A percentile compares a stretch with the other conserved stretches of the same genome.
Evolutionary conservation across 2,329 filamentous ascomycete genomes (phyloP).

Genomic region (Plenodomus biglobosus): DNA sequence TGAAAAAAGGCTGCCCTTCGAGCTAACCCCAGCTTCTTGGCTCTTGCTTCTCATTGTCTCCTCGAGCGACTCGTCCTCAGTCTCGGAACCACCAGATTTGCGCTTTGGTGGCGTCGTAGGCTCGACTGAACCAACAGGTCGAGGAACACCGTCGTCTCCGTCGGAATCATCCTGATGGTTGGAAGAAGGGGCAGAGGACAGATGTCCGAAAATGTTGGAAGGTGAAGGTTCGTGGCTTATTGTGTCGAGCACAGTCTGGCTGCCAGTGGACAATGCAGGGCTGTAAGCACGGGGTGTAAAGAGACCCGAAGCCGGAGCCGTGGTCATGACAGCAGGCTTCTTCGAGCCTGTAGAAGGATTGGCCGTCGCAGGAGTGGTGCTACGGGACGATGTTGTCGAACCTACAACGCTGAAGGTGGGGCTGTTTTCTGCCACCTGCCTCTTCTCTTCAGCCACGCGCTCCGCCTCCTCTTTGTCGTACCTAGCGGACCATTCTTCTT

Average conservation of each 20-base stretch:
- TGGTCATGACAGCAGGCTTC: slow-evolving; percentile 25
- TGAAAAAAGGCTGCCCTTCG: slow-evolving; percentile 27
- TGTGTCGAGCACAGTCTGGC: slow-evolving; percentile 37
- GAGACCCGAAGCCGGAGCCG: slow-evolving; percentile 27
- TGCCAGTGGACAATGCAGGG: slow-evolving; percentile 35
- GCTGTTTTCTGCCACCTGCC: slow-evolving; percentile 20
- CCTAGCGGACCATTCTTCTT: slow-evolving; percentile 37
- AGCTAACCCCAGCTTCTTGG: slow-evolving; percentile 7
- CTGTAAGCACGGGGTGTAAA: slow-evolving; percentile 31
- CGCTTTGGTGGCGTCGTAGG: slow-evolving; percentile 27
- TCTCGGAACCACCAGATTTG: slow-evolving; percentile 26
- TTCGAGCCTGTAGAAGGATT: slow-evolving; percentile 22
- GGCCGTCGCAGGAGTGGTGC: slow-evolving; percentile 5
- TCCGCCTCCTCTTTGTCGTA: slow-evolving; percentile 36
- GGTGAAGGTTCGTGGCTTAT: slow-evolving; percentile 24
- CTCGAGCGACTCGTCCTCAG: slow-evolving; percentile 22
- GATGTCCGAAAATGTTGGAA: slow-evolving; percentile 41
- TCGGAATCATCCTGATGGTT: slow-evolving; percentile 35
- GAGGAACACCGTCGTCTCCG: slow-evolving; percentile 27
- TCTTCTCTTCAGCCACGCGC: slow-evolving; percentile 31
- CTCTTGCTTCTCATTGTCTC: slow-evolving; percentile 19
- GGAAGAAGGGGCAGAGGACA: slow-evolving; percentile 38
- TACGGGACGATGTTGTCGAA: slow-evolving; percentile 8
- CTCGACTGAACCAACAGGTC: slow-evolving; percentile 14
- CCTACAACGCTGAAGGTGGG: slow-evolving; percentile 22